phyloP scores from a whole-genome alignment of 2,329 filamentous ascomycete species.

The Hypoxylon sp. region DNA sequence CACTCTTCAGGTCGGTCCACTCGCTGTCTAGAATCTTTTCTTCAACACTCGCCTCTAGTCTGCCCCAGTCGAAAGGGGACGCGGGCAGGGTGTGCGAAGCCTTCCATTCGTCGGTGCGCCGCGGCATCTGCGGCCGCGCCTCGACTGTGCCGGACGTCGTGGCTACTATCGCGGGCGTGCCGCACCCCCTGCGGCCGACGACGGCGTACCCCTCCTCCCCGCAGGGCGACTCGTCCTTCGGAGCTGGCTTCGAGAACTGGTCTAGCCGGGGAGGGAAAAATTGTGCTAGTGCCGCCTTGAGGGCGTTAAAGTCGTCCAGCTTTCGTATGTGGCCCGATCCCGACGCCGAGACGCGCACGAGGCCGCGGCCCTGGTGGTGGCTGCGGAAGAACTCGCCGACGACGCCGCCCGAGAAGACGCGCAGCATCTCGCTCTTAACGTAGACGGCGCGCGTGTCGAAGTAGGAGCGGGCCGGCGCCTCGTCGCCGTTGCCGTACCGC shows the following conservation, averaged over 20 bases:
- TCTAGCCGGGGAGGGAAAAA: not conserved
- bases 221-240: not conserved
- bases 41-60: constrained; percentile 24
- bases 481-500: constrained; percentile 70
- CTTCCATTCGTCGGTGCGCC: constrained; percentile 2
- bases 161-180: too few relatives aligned
- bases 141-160: not conserved
- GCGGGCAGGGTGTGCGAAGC: constrained; percentile 10
- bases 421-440: constrained; percentile 62
- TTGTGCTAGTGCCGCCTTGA: constrained; percentile 15
- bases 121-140: constrained; percentile 25
- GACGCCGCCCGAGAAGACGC: constrained; percentile 68
- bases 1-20: constrained; percentile 40
- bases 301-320: constrained; percentile 29
- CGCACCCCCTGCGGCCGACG: not conserved
- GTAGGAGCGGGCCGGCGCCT: constrained; percentile 63
- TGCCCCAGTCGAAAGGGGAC: constrained; percentile 40
- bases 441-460: constrained; percentile 69
- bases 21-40: constrained; percentile 27
- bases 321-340: constrained; percentile 9
- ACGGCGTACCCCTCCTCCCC: not conserved
- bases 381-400: constrained; percentile 73
- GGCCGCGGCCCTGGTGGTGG: constrained; percentile 55
- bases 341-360: constrained; percentile 52
- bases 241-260: not conserved